Evolutionary conservation across 2,329 filamentous ascomycete species (phyloP).

Genomic region (Aquanectria penicillioides): DNA sequence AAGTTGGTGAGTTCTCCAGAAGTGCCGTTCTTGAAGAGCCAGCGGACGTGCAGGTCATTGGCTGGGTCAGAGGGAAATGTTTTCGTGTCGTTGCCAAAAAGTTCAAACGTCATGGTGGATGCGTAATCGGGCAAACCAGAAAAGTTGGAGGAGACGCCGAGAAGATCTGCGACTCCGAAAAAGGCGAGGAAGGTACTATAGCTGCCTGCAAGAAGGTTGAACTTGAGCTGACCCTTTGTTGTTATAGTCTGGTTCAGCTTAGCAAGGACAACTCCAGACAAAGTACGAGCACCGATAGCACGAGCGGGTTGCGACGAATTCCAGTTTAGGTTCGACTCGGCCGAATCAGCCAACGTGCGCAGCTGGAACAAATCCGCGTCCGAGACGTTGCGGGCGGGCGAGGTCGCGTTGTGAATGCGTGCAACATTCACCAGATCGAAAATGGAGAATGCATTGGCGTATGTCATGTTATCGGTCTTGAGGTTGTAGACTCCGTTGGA

Average conservation of each 20-base stretch:
- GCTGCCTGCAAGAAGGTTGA: constrained; percentile 47
- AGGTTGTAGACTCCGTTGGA: constrained; percentile 45
- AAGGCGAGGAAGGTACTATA: constrained; percentile 51
- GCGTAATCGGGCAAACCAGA: constrained; percentile 48
- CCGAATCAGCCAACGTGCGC: constrained; percentile 46
- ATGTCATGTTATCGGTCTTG: constrained; percentile 44
- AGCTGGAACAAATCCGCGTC: constrained; percentile 47
- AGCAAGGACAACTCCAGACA: constrained; percentile 43
- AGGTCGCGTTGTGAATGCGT: constrained; percentile 45
- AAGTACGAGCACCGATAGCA: constrained; percentile 45
- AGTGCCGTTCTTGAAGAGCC: constrained; percentile 49
- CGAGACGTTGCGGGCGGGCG: constrained; percentile 43
- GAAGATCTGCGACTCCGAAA: constrained; percentile 44
- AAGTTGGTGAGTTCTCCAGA: constrained; percentile 40
- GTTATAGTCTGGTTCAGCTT: constrained; percentile 46
- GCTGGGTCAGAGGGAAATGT: constrained; percentile 41
- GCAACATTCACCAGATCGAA: constrained; percentile 50
- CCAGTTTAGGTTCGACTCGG: constrained; percentile 46
- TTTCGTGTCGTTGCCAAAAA: constrained; percentile 38
- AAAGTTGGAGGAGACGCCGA: constrained; percentile 42
- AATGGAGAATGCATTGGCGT: constrained; percentile 48
- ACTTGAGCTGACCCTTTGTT: constrained; percentile 45
- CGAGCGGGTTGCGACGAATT: constrained; percentile 43
- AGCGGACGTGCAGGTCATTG: constrained; percentile 45
- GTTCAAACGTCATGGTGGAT: constrained; percentile 49